Conservation (phyloP, 2,329 filamentous ascomycete genomes). For the Stachybotrys chlorohalonatus region DNA sequence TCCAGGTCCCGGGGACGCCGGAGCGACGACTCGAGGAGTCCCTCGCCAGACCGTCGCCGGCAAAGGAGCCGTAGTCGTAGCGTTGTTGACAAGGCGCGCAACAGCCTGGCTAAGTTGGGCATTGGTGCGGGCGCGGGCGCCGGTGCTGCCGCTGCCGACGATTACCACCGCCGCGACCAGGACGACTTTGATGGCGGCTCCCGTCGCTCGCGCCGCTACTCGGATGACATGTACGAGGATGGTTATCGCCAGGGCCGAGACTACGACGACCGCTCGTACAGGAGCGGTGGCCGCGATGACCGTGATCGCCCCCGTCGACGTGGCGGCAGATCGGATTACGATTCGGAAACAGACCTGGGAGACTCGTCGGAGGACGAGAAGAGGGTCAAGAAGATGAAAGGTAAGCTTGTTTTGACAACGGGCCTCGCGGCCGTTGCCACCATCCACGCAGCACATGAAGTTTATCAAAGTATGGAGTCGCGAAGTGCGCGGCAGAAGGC, state of each 20-base stretch:
- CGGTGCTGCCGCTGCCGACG: constrained; percentile 22
- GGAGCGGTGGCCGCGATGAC: constrained; percentile 27
- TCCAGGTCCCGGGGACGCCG: constrained; percentile 46
- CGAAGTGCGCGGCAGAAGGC: constrained; percentile 42
- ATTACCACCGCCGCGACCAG: constrained; percentile 29
- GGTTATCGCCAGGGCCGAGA: constrained; percentile 32
- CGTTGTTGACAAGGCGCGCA: constrained; percentile 53
- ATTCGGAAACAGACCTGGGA: constrained; percentile 45
- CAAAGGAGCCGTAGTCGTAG: constrained; percentile 51
- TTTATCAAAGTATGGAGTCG: constrained; percentile 51
- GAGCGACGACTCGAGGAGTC: constrained; percentile 34
- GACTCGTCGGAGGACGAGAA: constrained; percentile 50
- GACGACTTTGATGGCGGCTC: constrained; percentile 35
- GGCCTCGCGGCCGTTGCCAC: constrained; percentile 49
- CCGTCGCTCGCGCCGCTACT: constrained; percentile 29
- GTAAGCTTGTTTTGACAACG: constrained; percentile 51
- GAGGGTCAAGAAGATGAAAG: constrained; percentile 47
- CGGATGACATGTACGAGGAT: constrained; percentile 35
- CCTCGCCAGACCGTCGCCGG: constrained; percentile 35
- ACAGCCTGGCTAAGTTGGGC: constrained; percentile 52
- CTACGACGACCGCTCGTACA: constrained; percentile 36
- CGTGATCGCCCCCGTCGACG: constrained; percentile 17
- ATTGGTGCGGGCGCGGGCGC: constrained; percentile 41
- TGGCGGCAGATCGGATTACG: constrained; percentile 34
- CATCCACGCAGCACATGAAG: constrained; percentile 49